These are phyloP conservation scores for Handroanthus guayacan DNA, from an alignment of 257 asterid species.

Conservation along the genomic window DNA sequence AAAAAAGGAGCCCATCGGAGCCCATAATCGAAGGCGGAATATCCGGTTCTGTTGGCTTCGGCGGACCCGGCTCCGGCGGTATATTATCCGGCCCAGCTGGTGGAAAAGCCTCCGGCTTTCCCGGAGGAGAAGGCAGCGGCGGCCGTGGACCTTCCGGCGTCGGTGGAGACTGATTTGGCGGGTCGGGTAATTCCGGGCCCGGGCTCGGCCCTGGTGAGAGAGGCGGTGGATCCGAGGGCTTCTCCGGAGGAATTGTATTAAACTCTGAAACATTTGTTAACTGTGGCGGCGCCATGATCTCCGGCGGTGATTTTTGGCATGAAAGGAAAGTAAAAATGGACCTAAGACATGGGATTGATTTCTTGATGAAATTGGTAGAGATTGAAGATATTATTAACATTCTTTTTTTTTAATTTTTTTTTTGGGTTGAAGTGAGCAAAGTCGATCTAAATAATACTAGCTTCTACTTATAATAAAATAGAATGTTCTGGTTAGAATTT, in stretches of 20 bases:
- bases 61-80: conserved; percentile 49
- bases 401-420: background rate
- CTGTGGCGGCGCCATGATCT: conserved; percentile 33
- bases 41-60: conserved; percentile 33
- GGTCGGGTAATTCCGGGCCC: conserved; percentile 54
- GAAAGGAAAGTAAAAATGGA: conserved; percentile 1
- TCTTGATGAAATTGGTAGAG: conserved; percentile 19
- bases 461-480: too few species aligned
- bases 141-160: conserved; percentile 52
- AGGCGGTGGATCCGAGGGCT: conserved; percentile 55
- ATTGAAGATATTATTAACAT: background rate
- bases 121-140: conserved; percentile 42
- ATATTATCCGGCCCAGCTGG: conserved; percentile 47
- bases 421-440: too few species aligned
- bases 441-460: too few species aligned
- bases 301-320: conserved; percentile 32
- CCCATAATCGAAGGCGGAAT: conserved; percentile 42
- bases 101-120: conserved; percentile 30
- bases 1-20: conserved; percentile 32
- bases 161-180: conserved; percentile 54
- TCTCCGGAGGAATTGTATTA: conserved; percentile 53
- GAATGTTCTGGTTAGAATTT: too few species aligned
- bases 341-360: background rate
- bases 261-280: conserved; percentile 42
- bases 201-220: conserved; percentile 47